Evolutionary conservation across 2,329 filamentous ascomycete genomes (phyloP), one percentile per base, ranked within the genome.

Genomic region (Aspergillus calidoustus): DNA sequence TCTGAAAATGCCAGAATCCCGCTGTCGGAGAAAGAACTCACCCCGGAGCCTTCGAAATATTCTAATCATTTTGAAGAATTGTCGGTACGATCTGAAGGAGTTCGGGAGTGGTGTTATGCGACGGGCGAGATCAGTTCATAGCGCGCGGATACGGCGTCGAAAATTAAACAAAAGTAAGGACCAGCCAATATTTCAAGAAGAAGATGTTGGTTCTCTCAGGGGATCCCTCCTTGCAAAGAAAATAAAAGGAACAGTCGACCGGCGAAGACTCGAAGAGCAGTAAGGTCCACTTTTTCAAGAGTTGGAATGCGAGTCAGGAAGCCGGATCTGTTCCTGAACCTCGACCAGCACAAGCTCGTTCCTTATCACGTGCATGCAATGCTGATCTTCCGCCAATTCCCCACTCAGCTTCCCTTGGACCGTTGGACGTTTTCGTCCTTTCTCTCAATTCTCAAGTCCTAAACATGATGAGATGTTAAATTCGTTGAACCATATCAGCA

Each of bases 21-120:
- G 28, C 28, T 25, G 19, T n/a, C 17, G 47, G 28, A 17, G 13
- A 23, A 30, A 7, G 43, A 19, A 72, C 72, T 17, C 54, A 78
- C 76, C 75, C 73, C 75, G 72, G 68, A 76, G 68, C 73, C 71
- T 76, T 22, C 68, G 71, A 50, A 72, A 69, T 44, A 77, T 68
- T 41, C 65, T 64, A 60, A 66, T 69, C 75, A 77, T 77, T 50
- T 54, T 68, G 54, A 23, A 25, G 41, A 51, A 41, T 3, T 41
- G 43, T 30, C n/a, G 31, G 22, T 23, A 46, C 38, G 50, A 50
- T 58, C 17, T 28, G 38, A 48, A 44, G 25, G 31, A 15, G 17
- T 57, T 38, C 9, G 44, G 51, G 43, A 41, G 34, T 31, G 25
- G 31, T 46, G 44, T 58, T 23, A 23, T 15, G 31, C 31, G 31